Evolutionary conservation across 2,329 filamentous ascomycete genomes (phyloP).

Genomic region (Colletotrichum chrysophilum): DNA sequence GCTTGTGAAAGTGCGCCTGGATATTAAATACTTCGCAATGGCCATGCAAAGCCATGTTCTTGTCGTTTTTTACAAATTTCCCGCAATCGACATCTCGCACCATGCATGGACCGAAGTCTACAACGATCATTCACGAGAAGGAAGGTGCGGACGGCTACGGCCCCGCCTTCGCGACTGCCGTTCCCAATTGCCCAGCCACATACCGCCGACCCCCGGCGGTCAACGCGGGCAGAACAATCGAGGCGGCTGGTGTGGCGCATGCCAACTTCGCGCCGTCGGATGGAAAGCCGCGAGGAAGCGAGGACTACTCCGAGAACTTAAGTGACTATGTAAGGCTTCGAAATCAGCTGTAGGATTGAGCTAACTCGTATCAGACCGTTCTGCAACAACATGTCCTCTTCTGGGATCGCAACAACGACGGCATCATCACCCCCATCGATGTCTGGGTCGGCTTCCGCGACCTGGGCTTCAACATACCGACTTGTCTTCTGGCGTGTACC

Average conservation of each 20-base stretch:
- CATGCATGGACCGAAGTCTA: not conserved
- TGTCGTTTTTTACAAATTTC: not conserved
- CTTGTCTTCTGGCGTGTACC: constrained; percentile 38
- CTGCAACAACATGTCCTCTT: constrained; percentile 42
- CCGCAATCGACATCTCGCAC: not conserved
- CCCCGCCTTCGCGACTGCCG: not conserved
- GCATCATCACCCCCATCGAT: constrained; percentile 38
- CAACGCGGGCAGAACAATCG: not conserved
- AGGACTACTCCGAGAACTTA: not conserved
- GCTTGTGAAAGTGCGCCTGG: not conserved
- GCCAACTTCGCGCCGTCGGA: not conserved
- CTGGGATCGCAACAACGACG: constrained; percentile 42
- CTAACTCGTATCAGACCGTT: too few species aligned
- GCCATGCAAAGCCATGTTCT: not conserved
- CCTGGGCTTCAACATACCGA: constrained; percentile 39
- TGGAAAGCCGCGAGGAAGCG: not conserved
- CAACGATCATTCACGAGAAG: not conserved
- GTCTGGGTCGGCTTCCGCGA: constrained; percentile 41
- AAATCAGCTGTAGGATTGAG: too few species aligned
- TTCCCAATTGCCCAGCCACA: not conserved
- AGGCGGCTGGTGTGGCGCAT: constrained; percentile 1
- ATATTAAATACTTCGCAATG: not conserved
- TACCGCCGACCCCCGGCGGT: not conserved
- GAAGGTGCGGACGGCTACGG: not conserved
- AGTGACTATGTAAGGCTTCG: not conserved